Evolutionary conservation across 163 green algal genomes (phyloP), one percentile per base, ranked within the genome.

Genomic region (Scenedesmus sp.): DNA sequence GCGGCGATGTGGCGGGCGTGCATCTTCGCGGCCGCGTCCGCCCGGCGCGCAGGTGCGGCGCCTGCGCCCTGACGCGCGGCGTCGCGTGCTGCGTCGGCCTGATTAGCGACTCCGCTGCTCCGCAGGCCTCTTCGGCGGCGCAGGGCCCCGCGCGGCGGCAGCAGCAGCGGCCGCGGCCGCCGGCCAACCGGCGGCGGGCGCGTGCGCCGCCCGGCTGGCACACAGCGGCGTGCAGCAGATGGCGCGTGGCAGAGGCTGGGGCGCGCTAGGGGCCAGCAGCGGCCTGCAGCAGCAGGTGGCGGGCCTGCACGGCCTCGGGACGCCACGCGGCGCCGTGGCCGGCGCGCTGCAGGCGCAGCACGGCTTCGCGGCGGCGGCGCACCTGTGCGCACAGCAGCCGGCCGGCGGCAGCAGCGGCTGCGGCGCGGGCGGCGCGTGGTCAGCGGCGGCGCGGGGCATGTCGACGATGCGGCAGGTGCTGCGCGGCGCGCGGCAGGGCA

Each of bases 401-500:
- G 20, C 22, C 3, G 3, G 22, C 26, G 50, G 18, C 50, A 7
- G 50, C 50, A 58, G 50, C 50, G 50, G 20, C 53, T 22, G 20
- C 20, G 53, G 4, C 53, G 22, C 22, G n/a, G 53, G n/a, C 2
- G 22, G 14, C 22, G 22, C 53, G 50, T 22, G 24, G 50, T 60
- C 22, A 24, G 53, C 53, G 53, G 53, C 15, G 4, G 53, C 22
- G 22, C 70, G 39, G 11, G 17, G n/a, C n/a, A 67, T 70, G 57
- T 7, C 70, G 13, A 62, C 70, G 6, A 34, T 73, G 62, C 24
- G 62, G 24, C 80, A 86, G 60, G 22, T 86, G 33, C 39, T 86
- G 28, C 29, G 74, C 1, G 80, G 80, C 9, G 80, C 66, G 4
- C 69, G 75, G 28, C 34, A 62, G 28, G 28, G 47, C 14, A 83